These are phyloP conservation scores for Nemania diffusa DNA, from an alignment of 2,329 filamentous ascomycete species.

Conservation along the genomic window DNA sequence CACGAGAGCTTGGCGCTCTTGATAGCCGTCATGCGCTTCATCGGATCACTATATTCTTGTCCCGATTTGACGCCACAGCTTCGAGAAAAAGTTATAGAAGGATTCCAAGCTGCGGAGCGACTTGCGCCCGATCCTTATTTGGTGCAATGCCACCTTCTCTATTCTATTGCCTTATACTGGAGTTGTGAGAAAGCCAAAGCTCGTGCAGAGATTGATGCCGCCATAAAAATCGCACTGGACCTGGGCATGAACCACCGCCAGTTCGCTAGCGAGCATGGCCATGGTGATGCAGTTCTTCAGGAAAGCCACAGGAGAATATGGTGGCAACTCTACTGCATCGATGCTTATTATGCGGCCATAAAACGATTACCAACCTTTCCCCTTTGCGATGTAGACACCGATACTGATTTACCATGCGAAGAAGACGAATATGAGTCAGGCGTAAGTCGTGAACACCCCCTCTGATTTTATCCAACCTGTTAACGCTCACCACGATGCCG, in stretches of 20 bases:
- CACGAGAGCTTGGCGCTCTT: conserved; percentile 27
- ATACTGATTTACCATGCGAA: conserved; percentile 37
- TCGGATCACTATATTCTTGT: conserved; percentile 33
- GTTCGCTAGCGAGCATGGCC: conserved; percentile 30
- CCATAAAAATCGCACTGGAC: conserved; percentile 30
- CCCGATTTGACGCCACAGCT: conserved; percentile 28
- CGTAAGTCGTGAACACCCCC: conserved; percentile 26
- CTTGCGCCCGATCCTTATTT: conserved; percentile 32
- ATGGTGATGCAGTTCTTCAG: conserved; percentile 24
- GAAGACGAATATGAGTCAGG: conserved; percentile 39
- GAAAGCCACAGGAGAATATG: conserved; percentile 35
- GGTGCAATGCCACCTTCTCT: conserved; percentile 35
- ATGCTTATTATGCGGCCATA: conserved; percentile 39
- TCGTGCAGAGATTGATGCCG: conserved; percentile 33
- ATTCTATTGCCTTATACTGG: conserved; percentile 36
- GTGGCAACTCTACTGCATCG: conserved; percentile 37
- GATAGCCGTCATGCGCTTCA: conserved; percentile 33
- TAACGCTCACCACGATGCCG: conserved; percentile 2
- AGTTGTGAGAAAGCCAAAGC: conserved; percentile 25
- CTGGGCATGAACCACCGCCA: conserved; percentile 31
- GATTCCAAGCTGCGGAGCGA: conserved; percentile 20
- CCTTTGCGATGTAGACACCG: conserved; percentile 32
- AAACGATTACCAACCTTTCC: conserved; percentile 30
- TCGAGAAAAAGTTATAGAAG: conserved; percentile 26
- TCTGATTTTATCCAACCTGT: not conserved